phyloP scores from a whole-genome alignment of 176 grass and related monocot species.

The Ampelocalamus luodianensis region DNA sequence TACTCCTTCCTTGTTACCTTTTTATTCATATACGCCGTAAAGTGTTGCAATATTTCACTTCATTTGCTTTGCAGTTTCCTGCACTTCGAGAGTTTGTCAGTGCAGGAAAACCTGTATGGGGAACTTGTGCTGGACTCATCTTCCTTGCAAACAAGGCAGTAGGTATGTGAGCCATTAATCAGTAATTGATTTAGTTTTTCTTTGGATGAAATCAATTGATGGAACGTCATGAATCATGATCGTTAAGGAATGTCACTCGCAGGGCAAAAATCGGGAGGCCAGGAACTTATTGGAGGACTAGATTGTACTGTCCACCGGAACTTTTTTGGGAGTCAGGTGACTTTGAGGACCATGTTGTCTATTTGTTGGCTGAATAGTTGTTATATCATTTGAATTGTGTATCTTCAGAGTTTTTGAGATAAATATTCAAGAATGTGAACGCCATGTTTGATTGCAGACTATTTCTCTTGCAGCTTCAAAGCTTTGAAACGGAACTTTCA shows the following conservation, averaged over 20 bases:
- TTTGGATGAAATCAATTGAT: not conserved
- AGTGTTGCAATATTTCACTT: slow-evolving; percentile 18
- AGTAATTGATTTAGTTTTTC: not conserved
- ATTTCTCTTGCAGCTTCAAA: slow-evolving; percentile 81
- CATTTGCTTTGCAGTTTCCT: slow-evolving; percentile 73
- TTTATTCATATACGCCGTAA: not conserved
- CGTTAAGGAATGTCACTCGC: not conserved
- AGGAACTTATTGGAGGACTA: slow-evolving; percentile 91
- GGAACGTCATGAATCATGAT: not conserved
- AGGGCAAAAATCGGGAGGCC: slow-evolving; percentile 86
- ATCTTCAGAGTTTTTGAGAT: not conserved
- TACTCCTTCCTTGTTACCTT: not conserved
- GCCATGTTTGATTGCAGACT: slow-evolving; percentile 29
- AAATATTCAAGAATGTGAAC: slow-evolving; percentile 18
- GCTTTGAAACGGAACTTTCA: slow-evolving; percentile 84
- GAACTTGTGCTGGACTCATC: slow-evolving; percentile 96
- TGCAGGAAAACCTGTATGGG: slow-evolving; percentile 93
- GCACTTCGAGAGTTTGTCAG: slow-evolving; percentile 85
- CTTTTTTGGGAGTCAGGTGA: slow-evolving; percentile 97
- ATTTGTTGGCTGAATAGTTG: not conserved
- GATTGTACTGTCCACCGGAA: slow-evolving; percentile 95
- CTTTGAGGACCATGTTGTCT: not conserved
- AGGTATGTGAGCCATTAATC: slow-evolving; percentile 52
- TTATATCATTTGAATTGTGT: not conserved
- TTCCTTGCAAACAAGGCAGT: slow-evolving; percentile 92